Percentiles rank a stretch among this genome's conserved stretches.
These are phyloP conservation scores for Kluyveromyces starmeri DNA, from an alignment of 805 yeast species.

Conservation along the genomic window DNA sequence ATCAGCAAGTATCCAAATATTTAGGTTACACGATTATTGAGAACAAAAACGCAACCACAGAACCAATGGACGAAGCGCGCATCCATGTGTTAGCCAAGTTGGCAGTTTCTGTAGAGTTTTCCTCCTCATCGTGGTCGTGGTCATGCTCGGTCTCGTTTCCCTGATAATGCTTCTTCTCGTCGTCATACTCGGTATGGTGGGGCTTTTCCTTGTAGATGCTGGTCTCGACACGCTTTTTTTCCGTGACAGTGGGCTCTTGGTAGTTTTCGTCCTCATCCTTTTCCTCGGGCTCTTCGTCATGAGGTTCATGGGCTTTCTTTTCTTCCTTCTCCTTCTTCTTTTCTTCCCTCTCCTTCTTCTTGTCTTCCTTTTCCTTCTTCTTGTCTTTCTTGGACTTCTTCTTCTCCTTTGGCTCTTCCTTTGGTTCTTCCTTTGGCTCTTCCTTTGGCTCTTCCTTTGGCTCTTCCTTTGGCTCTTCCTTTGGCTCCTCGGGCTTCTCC, in stretches of 20 bases:
- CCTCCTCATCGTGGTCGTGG: not conserved
- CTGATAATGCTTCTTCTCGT: not conserved
- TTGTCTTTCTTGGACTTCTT: slow-evolving; percentile 1
- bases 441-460: slow-evolving; percentile 1
- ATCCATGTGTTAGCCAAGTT: slow-evolving; percentile 1
- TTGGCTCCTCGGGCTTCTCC: slow-evolving; percentile 1
- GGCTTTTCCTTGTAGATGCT: not conserved
- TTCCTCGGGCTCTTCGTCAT: not conserved
- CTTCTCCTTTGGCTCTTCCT: not conserved
- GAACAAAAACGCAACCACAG: slow-evolving; percentile 1
- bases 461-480: not conserved
- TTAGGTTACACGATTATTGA: no score
- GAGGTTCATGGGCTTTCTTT: slow-evolving; percentile 2
- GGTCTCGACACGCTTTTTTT: slow-evolving; percentile 1
- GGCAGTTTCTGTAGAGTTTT: not conserved
- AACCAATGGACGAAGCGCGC: slow-evolving; percentile 1
- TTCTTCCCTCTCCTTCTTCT: slow-evolving; percentile 1
- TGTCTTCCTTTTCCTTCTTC: slow-evolving; percentile 3
- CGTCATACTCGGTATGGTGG: not conserved
- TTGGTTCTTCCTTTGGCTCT: slow-evolving; percentile 2
- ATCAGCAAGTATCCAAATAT: no score
- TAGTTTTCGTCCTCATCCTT: slow-evolving; percentile 4
- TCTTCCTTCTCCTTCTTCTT: not conserved
- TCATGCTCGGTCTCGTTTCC: not conserved
- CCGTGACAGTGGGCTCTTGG: slow-evolving; percentile 1